Evolutionary conservation across 1,139 yeast genomes (phyloP).

Genomic region (Kurtzmaniella quercitrusa): DNA sequence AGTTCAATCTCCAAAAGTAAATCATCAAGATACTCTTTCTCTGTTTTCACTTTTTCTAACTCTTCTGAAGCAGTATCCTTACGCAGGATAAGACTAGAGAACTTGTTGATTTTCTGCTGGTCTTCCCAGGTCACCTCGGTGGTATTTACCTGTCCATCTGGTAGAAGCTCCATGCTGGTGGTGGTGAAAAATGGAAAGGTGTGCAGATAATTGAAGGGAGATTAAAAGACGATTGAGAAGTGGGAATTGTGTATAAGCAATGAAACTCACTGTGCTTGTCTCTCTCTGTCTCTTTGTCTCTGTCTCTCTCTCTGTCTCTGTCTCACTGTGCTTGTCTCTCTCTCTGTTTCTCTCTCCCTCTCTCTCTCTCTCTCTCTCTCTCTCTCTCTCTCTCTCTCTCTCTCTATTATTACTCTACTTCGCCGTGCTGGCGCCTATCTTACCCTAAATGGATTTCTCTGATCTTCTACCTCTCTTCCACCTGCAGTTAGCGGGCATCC

Average conservation of each 20-base stretch:
- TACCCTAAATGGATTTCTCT: neutral
- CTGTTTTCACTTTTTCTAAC: conserved; percentile 51
- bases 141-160: conserved; percentile 61
- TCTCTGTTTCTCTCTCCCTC: no score
- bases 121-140: conserved; percentile 83
- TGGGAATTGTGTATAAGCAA: no score
- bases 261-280: no score
- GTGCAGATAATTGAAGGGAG: neutral
- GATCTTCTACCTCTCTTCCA: neutral
- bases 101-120: conserved; percentile 83
- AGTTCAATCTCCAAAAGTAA: conserved; percentile 81
- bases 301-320: no score
- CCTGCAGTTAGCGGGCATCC: conserved; percentile 2
- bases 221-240: no score
- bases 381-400: no score
- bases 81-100: conserved; percentile 73
- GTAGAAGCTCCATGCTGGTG: conserved; percentile 47
- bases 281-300: no score
- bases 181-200: neutral
- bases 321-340: no score
- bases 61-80: conserved; percentile 55
- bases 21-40: conserved; percentile 87
- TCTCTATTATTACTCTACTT: no score
- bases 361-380: no score
- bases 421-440: neutral